Percentiles rank a stretch among this genome's conserved stretches.
phyloP scores from a whole-genome alignment of 208 protist genomes.

The Leishmania martiniquensis region DNA sequence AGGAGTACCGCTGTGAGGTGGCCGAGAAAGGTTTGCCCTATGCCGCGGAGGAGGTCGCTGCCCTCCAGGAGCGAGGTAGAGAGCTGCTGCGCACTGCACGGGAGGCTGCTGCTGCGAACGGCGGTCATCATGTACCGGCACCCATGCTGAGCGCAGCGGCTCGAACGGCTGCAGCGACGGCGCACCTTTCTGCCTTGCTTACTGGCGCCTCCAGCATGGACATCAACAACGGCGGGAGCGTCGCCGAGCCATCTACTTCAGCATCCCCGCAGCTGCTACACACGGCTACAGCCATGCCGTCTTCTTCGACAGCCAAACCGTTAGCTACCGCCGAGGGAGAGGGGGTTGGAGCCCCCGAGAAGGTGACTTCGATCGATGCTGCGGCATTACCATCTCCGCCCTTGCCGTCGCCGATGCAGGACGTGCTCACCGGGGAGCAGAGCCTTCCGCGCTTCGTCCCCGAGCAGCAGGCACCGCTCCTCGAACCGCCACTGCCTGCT shows the following conservation, averaged over 20 bases:
- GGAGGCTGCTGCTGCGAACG: conserved; percentile 33
- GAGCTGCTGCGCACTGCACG: conserved; percentile 44
- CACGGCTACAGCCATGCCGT: background rate
- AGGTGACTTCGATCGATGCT: background rate
- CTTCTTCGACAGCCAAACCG: background rate
- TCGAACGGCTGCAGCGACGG: conserved; percentile 7
- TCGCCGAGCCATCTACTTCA: background rate
- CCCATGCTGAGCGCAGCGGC: conserved; percentile 20
- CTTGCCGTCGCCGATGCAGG: background rate
- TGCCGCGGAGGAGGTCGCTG: conserved; percentile 25
- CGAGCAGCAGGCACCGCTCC: conserved; percentile 17
- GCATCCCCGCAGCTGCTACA: background rate
- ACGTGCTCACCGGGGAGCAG: conserved; percentile 6
- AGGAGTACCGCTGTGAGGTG: conserved; percentile 19
- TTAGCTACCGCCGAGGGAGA: background rate
- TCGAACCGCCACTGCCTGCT: background rate
- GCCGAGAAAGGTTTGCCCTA: conserved; percentile 7
- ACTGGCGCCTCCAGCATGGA: background rate
- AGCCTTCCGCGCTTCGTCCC: conserved; percentile 17
- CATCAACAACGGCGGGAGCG: background rate
- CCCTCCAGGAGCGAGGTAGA: conserved; percentile 45
- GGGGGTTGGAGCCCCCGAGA: background rate
- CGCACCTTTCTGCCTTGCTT: background rate
- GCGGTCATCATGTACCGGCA: conserved; percentile 20
- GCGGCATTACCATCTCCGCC: background rate